Evolutionary conservation across 805 yeast genomes (phyloP).

Genomic region (Brettanomyces nanus): DNA sequence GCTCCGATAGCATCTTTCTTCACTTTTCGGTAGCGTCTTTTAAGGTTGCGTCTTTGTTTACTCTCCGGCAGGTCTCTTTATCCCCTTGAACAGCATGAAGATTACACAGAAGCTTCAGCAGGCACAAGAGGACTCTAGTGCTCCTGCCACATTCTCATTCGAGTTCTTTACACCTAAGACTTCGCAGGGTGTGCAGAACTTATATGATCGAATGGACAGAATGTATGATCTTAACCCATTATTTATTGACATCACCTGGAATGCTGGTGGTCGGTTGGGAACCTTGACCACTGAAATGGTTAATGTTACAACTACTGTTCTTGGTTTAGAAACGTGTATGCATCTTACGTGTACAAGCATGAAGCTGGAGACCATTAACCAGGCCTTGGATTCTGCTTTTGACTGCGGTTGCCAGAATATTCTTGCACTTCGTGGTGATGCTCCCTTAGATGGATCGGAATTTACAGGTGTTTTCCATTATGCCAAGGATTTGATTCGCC

Average conservation of each 20-base stretch:
- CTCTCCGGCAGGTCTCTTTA: background rate
- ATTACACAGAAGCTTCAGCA: constrained; percentile 36
- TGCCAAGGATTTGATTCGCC: constrained; percentile 77
- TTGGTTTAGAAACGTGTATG: constrained; percentile 95
- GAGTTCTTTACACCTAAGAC: constrained; percentile 98
- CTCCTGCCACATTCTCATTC: constrained; percentile 75
- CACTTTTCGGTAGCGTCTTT: too few relatives aligned
- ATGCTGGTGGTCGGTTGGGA: constrained; percentile 89
- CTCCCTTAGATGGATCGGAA: constrained; percentile 69
- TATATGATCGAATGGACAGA: constrained; percentile 95
- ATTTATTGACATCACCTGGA: constrained; percentile 96
- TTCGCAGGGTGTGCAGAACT: constrained; percentile 90
- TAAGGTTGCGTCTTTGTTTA: too few relatives aligned
- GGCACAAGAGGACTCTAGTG: constrained; percentile 26
- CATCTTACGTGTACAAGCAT: constrained; percentile 96
- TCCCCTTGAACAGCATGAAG: constrained; percentile 27
- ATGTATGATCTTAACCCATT: constrained; percentile 90
- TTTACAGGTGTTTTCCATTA: constrained; percentile 79
- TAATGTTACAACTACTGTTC: constrained; percentile 77
- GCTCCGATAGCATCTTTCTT: too few relatives aligned
- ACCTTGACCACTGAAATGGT: constrained; percentile 87
- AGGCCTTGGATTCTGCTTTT: constrained; percentile 78
- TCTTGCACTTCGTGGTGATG: constrained; percentile 91
- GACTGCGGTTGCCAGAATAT: constrained; percentile 93
- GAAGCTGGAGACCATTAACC: constrained; percentile 73